These are phyloP conservation scores for Termitomyces sp. DNA, from an alignment of 768 basidiomycete genomes.

Conservation along the genomic window DNA sequence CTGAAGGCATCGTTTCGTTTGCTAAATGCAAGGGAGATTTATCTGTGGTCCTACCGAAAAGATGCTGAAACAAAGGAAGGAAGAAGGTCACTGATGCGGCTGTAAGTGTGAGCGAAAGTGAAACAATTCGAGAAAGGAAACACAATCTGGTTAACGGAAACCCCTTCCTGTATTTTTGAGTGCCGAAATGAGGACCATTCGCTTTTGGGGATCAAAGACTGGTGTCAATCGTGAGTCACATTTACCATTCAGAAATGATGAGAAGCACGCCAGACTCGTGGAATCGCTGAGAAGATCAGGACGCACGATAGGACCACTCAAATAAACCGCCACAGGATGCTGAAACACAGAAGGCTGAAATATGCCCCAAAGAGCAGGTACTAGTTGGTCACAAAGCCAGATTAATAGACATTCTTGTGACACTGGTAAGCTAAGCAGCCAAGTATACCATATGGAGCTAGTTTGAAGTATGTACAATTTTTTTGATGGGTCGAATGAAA, in stretches of 20 bases:
- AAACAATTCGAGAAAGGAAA: neutral
- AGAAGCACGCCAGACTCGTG: too few species aligned
- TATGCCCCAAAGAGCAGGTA: too few species aligned
- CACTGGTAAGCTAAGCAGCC: too few species aligned
- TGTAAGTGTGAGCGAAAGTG: too few species aligned
- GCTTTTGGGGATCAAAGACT: neutral
- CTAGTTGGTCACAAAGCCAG: too few species aligned
- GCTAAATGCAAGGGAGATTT: neutral
- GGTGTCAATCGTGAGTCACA: too few species aligned
- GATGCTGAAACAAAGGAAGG: slow-evolving; percentile 6
- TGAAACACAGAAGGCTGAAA: neutral
- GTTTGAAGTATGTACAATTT: too few species aligned
- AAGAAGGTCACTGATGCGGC: slow-evolving; percentile 3
- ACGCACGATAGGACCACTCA: neutral
- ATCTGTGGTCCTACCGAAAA: neutral
- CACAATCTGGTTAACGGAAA: neutral
- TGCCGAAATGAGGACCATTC: neutral
- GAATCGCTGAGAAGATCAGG: neutral
- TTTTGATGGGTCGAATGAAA: too few species aligned
- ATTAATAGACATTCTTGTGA: too few species aligned
- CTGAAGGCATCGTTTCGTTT: slow-evolving; percentile 2
- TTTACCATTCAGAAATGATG: too few species aligned
- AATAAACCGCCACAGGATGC: neutral
- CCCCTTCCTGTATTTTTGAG: neutral
- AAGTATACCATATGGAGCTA: too few species aligned